Evolutionary conservation across 768 basidiomycete species (phyloP).

Genomic region (Leucocoprinus leucothites): DNA sequence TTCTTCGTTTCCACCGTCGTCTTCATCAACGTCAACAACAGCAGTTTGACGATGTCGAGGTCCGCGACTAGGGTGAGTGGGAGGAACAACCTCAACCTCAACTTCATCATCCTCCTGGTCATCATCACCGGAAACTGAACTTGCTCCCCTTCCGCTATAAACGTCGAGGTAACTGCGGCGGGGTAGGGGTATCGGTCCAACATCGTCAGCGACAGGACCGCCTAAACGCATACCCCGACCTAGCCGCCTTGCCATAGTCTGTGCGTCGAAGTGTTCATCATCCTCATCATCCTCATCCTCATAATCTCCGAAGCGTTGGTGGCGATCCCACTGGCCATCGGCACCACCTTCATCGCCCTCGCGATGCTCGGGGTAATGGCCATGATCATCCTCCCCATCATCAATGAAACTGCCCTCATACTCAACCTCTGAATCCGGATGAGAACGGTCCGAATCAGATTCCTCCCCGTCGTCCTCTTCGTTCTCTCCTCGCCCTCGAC

Average conservation of each 20-base stretch:
- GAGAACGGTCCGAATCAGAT: conserved; percentile 12
- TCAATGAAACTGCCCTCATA: conserved; percentile 11
- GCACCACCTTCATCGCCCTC: conserved; percentile 6
- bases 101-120: conserved; percentile 42
- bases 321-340: conserved; percentile 30
- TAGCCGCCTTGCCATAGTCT: conserved; percentile 25
- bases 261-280: conserved; percentile 42
- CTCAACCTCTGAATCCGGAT: conserved; percentile 28
- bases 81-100: too few species aligned
- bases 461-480: conserved; percentile 14
- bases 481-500: conserved; percentile 15
- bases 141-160: too few species aligned
- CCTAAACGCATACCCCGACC: conserved; percentile 13
- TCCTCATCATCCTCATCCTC: conserved; percentile 47
- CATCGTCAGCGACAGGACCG: not conserved
- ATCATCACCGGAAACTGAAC: conserved; percentile 1
- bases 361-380: conserved; percentile 30
- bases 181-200: not conserved
- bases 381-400: conserved; percentile 4
- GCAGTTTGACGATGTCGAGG: too few species aligned
- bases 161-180: not conserved
- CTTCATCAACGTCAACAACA: too few species aligned
- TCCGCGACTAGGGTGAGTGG: too few species aligned
- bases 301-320: too few species aligned
- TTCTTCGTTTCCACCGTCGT: too few species aligned